A percentile compares a stretch with the other conserved stretches of the same genome.
phyloP scores from a whole-genome alignment of 2,329 filamentous ascomycete species.

The Periconia sp. region DNA sequence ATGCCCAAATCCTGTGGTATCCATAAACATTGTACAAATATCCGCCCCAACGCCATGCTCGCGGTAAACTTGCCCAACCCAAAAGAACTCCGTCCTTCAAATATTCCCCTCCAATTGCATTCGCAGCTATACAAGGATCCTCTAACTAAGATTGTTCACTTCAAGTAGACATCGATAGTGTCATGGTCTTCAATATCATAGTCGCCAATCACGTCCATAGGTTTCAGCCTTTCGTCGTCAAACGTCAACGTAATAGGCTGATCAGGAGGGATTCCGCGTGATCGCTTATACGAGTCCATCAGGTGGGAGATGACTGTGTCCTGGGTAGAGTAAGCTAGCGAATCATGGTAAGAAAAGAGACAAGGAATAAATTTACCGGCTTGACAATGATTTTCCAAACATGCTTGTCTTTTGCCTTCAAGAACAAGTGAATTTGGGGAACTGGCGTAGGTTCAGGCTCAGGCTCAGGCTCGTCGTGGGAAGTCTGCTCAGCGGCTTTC shows the following conservation, averaged over 20 bases:
- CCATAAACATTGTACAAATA: constrained; percentile 1
- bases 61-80: background rate
- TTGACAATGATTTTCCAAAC: constrained; percentile 56
- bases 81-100: background rate
- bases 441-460: constrained; percentile 21
- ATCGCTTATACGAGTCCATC: constrained; percentile 28
- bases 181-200: constrained; percentile 42
- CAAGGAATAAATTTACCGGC: constrained; percentile 40
- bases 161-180: constrained; percentile 39
- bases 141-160: constrained; percentile 14
- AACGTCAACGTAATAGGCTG: constrained; percentile 39
- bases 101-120: background rate
- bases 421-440: constrained; percentile 48
- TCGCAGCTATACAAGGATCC: too few species aligned
- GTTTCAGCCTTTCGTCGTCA: constrained; percentile 40
- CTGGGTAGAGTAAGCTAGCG: constrained; percentile 18
- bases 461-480: constrained; percentile 17
- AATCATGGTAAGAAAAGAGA: background rate
- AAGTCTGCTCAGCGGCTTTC: constrained; percentile 42
- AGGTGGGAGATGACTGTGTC: constrained; percentile 35
- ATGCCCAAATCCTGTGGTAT: constrained; percentile 1
- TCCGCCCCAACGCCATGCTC: constrained; percentile 13
- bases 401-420: constrained; percentile 54
- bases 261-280: constrained; percentile 20
- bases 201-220: constrained; percentile 34